Conservation (phyloP, 805 yeast species). For the Naumovozyma baii region DNA sequence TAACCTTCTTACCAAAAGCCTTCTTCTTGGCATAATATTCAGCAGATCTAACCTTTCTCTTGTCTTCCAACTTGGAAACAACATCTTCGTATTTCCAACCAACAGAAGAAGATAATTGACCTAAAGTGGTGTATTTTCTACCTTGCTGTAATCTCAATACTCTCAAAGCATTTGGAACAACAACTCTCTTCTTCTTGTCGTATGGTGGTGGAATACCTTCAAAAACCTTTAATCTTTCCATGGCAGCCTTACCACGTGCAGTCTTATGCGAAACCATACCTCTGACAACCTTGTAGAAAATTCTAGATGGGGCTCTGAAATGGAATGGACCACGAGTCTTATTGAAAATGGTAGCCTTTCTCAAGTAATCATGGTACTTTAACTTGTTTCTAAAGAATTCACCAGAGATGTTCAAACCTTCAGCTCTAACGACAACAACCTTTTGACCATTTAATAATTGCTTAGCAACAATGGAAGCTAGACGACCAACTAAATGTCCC, state of each 20-base stretch:
- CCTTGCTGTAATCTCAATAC: constrained; percentile 98
- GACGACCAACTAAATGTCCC: constrained; percentile 99
- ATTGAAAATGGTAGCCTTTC: constrained; percentile 99
- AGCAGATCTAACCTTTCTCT: constrained; percentile 97
- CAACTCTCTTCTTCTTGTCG: constrained; percentile 99
- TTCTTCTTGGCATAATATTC: constrained; percentile 98
- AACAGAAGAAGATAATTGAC: constrained; percentile 90
- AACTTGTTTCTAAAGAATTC: constrained; percentile 99
- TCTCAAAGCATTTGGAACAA: constrained; percentile 98
- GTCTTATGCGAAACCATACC: constrained; percentile 99
- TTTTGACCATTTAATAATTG: constrained; percentile 97
- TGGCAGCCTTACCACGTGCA: constrained; percentile 99
- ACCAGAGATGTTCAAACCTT: constrained; percentile 97
- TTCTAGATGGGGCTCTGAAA: constrained; percentile 99
- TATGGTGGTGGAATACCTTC: constrained; percentile 99
- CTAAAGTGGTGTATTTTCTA: constrained; percentile 98
- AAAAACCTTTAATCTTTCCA: constrained; percentile 97
- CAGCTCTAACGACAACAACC: constrained; percentile 94
- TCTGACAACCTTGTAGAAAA: constrained; percentile 98
- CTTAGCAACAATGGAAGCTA: constrained; percentile 97
- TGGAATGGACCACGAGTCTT: constrained; percentile 99
- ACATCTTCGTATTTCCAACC: constrained; percentile 99
- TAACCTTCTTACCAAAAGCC: constrained; percentile 88
- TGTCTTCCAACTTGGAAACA: constrained; percentile 95
- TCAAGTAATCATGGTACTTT: constrained; percentile 99